Evolutionary conservation across 345 rosid genomes (phyloP).

Genomic region (Crucihimalaya himalaica): DNA sequence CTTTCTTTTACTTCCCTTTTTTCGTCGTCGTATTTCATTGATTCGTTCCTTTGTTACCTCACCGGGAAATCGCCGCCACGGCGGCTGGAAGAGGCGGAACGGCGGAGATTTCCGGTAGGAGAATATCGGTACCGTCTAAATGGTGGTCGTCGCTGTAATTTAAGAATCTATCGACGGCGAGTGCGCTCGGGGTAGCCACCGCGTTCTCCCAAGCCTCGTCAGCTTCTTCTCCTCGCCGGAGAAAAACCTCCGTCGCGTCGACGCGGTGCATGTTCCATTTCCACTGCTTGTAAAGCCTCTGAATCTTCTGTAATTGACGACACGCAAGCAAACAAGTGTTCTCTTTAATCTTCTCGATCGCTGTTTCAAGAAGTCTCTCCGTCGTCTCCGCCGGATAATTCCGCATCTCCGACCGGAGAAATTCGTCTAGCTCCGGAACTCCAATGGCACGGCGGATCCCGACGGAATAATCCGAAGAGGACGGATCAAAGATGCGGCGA

Average conservation of each 20-base stretch:
- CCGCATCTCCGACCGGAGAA: slow-evolving; percentile 44
- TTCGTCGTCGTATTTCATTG: slow-evolving; percentile 1
- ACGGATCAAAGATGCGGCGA: slow-evolving; percentile 52
- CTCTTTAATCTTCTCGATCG: slow-evolving; percentile 60
- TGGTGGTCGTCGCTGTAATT: slow-evolving; percentile 34
- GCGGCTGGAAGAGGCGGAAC: slow-evolving; percentile 44
- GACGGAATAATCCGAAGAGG: slow-evolving; percentile 45
- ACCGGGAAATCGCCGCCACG: slow-evolving; percentile 57
- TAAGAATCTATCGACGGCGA: slow-evolving; percentile 56
- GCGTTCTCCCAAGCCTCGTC: slow-evolving; percentile 66
- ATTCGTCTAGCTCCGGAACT: slow-evolving; percentile 71
- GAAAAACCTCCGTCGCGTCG: slow-evolving; percentile 76
- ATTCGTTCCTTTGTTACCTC: slow-evolving; percentile 32
- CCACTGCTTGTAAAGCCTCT: slow-evolving; percentile 52
- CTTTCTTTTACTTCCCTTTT: slow-evolving; percentile 12
- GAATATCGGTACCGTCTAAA: slow-evolving; percentile 33
- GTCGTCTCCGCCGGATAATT: slow-evolving; percentile 27
- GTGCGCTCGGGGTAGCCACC: slow-evolving; percentile 59
- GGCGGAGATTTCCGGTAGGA: slow-evolving; percentile 38
- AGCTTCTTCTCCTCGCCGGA: slow-evolving; percentile 53
- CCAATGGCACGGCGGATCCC: slow-evolving; percentile 86
- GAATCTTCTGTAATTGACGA: slow-evolving; percentile 64
- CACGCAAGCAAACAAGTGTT: slow-evolving; percentile 57
- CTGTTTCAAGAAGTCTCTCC: slow-evolving; percentile 48
- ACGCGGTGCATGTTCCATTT: slow-evolving; percentile 70